phyloP scores from a whole-genome alignment of 2,329 filamentous ascomycete genomes.

The Penicillium crustosum region DNA sequence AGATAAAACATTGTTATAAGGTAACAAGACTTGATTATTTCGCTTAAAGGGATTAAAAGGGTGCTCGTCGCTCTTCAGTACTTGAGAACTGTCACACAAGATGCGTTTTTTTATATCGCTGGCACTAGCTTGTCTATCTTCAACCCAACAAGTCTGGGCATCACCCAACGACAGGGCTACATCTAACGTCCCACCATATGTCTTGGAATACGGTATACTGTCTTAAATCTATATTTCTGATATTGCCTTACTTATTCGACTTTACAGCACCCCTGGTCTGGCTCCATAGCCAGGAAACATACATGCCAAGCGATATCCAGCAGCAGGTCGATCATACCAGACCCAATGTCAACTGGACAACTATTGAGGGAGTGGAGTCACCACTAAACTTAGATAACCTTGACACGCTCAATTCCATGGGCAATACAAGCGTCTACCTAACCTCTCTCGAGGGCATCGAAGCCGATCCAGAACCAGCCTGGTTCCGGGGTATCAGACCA shows the following conservation, averaged over 20 bases:
- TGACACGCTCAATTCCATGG: constrained; percentile 47
- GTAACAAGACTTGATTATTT: background rate
- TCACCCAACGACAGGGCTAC: constrained; percentile 5
- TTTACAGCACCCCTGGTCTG: constrained; percentile 52
- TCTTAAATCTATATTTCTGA: background rate
- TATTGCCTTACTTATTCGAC: background rate
- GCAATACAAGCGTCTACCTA: constrained; percentile 50
- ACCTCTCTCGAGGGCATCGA: constrained; percentile 52
- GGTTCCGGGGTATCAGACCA: constrained; percentile 56
- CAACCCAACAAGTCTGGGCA: constrained; percentile 2
- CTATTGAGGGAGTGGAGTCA: constrained; percentile 38
- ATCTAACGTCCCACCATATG: constrained; percentile 43
- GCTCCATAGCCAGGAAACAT: constrained; percentile 50
- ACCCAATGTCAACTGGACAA: constrained; percentile 46
- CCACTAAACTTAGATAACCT: constrained; percentile 51
- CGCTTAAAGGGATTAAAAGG: background rate
- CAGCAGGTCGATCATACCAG: constrained; percentile 49
- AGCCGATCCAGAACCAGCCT: constrained; percentile 43
- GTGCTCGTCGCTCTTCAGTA: no score
- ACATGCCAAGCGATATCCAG: constrained; percentile 52
- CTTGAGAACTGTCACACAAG: background rate
- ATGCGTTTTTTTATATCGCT: constrained; percentile 10
- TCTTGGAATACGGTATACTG: constrained; percentile 47
- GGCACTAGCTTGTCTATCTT: constrained; percentile 5
- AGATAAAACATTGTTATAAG: background rate